A percentile compares a stretch with the other conserved stretches of the same genome.
phyloP scores from a whole-genome alignment of 2,329 filamentous ascomycete genomes.

The Pleomassaria siparia region DNA sequence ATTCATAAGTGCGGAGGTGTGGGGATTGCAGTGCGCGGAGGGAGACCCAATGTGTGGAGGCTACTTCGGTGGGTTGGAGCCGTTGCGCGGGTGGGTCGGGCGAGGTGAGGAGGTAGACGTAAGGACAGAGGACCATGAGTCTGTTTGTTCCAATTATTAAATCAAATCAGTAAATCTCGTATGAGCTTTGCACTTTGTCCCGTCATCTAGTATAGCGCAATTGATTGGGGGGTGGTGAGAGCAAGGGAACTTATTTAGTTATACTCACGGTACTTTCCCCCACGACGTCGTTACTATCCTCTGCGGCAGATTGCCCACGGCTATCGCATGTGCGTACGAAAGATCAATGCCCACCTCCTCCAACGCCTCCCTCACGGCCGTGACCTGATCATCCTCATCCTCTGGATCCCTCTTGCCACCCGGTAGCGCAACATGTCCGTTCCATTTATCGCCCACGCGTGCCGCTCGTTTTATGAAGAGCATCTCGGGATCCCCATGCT shows the following conservation, averaged over 20 bases:
- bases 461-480: conserved; percentile 71
- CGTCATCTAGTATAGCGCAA: too few relatives aligned
- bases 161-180: too few relatives aligned
- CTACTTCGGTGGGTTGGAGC: conserved; percentile 69
- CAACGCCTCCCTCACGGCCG: conserved; percentile 63
- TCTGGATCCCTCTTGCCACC: conserved; percentile 67
- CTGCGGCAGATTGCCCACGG: conserved; percentile 65
- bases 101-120: conserved; percentile 64
- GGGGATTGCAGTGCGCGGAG: conserved; percentile 63
- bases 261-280: conserved; percentile 62
- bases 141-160: too few relatives aligned
- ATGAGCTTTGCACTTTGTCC: too few relatives aligned
- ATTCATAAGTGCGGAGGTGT: conserved; percentile 61
- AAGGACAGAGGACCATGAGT: conserved; percentile 70
- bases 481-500: conserved; percentile 66
- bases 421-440: conserved; percentile 67
- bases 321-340: conserved; percentile 47
- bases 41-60: conserved; percentile 69
- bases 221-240: too few relatives aligned
- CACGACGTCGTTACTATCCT: conserved; percentile 66
- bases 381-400: conserved; percentile 63
- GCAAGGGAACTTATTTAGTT: too few relatives aligned
- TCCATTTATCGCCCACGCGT: conserved; percentile 68
- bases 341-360: conserved; percentile 70
- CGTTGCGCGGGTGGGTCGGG: conserved; percentile 58